Conservation (phyloP, 1,139 yeast genomes). For the Yamadazyma buinensis region DNA sequence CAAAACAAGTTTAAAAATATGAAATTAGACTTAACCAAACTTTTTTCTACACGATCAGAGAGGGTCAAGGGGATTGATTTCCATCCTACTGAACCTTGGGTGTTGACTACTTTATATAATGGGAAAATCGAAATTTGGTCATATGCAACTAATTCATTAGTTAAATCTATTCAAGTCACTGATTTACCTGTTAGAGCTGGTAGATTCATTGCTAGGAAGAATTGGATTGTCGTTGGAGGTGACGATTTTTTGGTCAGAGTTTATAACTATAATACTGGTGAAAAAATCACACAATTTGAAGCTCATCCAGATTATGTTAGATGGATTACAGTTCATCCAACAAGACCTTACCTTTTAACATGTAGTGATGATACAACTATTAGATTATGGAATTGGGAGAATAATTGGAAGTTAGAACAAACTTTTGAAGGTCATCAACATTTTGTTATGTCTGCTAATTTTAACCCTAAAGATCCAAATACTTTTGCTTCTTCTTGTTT, state of each 20-base stretch:
- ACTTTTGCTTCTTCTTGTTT: conserved; percentile 96
- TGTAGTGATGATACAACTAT: conserved; percentile 91
- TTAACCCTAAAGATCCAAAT: conserved; percentile 96
- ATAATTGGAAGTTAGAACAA: conserved; percentile 85
- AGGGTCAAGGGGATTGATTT: conserved; percentile 97
- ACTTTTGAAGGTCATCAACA: conserved; percentile 95
- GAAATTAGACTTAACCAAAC: conserved; percentile 60
- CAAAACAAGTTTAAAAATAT: conserved; percentile 21
- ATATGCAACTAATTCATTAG: conserved; percentile 66
- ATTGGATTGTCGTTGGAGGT: conserved; percentile 95
- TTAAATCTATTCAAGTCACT: conserved; percentile 69
- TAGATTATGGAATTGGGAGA: conserved; percentile 97
- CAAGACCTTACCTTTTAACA: conserved; percentile 83
- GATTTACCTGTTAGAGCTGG: conserved; percentile 96
- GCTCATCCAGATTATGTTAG: conserved; percentile 98
- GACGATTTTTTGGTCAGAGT: conserved; percentile 94
- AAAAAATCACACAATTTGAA: conserved; percentile 89
- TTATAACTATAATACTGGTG: conserved; percentile 92
- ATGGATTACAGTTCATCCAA: conserved; percentile 89
- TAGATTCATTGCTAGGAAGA: conserved; percentile 89
- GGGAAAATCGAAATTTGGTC: conserved; percentile 92
- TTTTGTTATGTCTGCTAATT: conserved; percentile 89
- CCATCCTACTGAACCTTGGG: conserved; percentile 98
- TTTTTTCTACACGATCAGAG: conserved; percentile 83
- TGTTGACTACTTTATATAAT: conserved; percentile 78